These are phyloP conservation scores for Platanthera zijinensis DNA, from an alignment of 106 monocot genomes.

Conservation along the genomic window DNA sequence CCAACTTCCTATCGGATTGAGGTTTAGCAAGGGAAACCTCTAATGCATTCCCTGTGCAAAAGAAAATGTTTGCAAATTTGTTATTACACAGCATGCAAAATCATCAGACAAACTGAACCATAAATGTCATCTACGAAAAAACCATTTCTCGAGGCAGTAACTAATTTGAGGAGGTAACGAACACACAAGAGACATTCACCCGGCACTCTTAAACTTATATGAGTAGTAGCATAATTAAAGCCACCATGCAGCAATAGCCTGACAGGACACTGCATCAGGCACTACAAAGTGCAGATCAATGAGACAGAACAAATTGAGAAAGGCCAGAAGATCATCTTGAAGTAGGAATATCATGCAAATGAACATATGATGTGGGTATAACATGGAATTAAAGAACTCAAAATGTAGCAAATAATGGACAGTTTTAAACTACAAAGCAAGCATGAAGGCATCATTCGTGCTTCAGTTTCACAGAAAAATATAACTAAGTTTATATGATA, in stretches of 20 bases:
- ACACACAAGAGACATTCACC: neutral
- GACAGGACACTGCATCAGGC: too few species aligned
- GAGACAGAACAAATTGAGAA: neutral
- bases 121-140: neutral
- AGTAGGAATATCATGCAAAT: too few species aligned
- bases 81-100: neutral
- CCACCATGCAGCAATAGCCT: neutral
- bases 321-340: neutral
- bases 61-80: neutral
- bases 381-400: neutral
- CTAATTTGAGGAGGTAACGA: too few species aligned
- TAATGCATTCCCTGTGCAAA: constrained; percentile 55
- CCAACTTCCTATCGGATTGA: constrained; percentile 58
- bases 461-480: too few species aligned
- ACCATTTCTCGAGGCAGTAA: neutral
- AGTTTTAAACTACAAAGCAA: too few species aligned
- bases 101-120: neutral
- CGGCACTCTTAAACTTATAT: neutral
- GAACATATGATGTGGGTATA: neutral
- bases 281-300: neutral
- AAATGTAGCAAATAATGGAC: neutral
- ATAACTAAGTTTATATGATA: too few species aligned
- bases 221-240: neutral
- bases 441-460: too few species aligned
- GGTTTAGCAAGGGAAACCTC: constrained; percentile 89